A percentile compares a stretch with the other conserved stretches of the same genome.
phyloP scores from a whole-genome alignment of 2,329 filamentous ascomycete species.

The Sarocladium strictum region DNA sequence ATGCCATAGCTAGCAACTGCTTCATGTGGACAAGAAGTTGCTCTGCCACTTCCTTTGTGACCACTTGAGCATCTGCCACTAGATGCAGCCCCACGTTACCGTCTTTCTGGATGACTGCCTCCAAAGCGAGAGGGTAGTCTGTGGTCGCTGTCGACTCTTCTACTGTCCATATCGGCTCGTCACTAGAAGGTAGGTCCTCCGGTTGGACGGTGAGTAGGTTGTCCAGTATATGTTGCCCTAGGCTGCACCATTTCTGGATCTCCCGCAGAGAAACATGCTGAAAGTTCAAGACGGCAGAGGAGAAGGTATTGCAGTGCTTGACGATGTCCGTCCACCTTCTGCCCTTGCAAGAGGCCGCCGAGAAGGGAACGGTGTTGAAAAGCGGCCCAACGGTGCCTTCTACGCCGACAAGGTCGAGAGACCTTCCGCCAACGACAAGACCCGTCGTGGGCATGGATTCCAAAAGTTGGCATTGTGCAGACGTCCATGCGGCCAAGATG shows the following conservation, averaged over 20 bases:
- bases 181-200: conserved; percentile 24
- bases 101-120: conserved; percentile 51
- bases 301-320: conserved; percentile 62
- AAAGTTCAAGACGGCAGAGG: conserved; percentile 60
- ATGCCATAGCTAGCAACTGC: conserved; percentile 24
- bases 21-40: conserved; percentile 32
- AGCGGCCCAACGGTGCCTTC: conserved; percentile 72
- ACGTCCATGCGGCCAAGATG: conserved; percentile 68
- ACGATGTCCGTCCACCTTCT: conserved; percentile 57
- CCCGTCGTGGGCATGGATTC: conserved; percentile 55
- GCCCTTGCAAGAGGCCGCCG: conserved; percentile 35
- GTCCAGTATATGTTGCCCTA: conserved; percentile 63
- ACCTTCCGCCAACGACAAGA: conserved; percentile 71
- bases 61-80: conserved; percentile 45
- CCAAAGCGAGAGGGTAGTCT: conserved; percentile 75
- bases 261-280: conserved; percentile 69
- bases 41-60: conserved; percentile 17
- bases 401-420: conserved; percentile 59
- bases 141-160: conserved; percentile 41
- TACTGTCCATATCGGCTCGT: conserved; percentile 43
- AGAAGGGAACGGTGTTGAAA: conserved; percentile 84
- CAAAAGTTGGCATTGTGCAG: conserved; percentile 44
- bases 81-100: conserved; percentile 50
- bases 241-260: conserved; percentile 71
- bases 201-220: conserved; percentile 77